Evolutionary conservation across 148 eudicot genomes (phyloP), one percentile per base, ranked within the genome.

Genomic region (Rhododendron ferrugineum): DNA sequence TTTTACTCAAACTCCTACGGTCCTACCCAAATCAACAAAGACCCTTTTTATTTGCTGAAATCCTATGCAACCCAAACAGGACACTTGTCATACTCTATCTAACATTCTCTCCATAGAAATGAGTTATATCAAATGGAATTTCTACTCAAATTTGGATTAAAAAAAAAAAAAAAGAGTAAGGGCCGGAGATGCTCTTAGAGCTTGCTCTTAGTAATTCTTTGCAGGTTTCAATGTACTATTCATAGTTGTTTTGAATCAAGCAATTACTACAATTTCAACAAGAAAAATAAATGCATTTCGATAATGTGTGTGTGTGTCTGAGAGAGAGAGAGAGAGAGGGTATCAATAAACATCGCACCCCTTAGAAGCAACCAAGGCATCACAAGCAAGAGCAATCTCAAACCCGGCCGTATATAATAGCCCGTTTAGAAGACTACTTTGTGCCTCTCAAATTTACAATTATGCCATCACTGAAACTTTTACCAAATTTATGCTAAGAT

Each of bases 311-410:
- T 40, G 8, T 6, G 44, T 40, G 44, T 40, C 6, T 37, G 42
- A 5, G 10, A 3, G 18, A 18, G 62, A 56, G 62, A 56, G 23
- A 56, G 62, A 18, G 6, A 58, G 52, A 40, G 99, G 84, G 98
- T 95, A 68, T 95, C 99, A 50, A 95, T 92, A 84, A 95, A 97
- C 49, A 91, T 91, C 15, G 98, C 92, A 4, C 91, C 92, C 42
- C 8, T 90, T 92, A 22, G 98, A 88, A 85, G 94, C 99, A 23
- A 97, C 90, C 58, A 95, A 30, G 1, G 95, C 54, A 90, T 93
- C 98, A 85, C 98, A 95, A 88, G 95, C 94, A 56, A 97, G 90
- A 37, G 98, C 92, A 68, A 97, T 93, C 93, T 97, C 98, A 58
- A 97, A 95, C 23, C 99, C 98, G 52, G 93, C 98, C 23, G 98